Evolutionary conservation across 2,329 filamentous ascomycete genomes (phyloP).

Genomic region (Aspergillus piperis): DNA sequence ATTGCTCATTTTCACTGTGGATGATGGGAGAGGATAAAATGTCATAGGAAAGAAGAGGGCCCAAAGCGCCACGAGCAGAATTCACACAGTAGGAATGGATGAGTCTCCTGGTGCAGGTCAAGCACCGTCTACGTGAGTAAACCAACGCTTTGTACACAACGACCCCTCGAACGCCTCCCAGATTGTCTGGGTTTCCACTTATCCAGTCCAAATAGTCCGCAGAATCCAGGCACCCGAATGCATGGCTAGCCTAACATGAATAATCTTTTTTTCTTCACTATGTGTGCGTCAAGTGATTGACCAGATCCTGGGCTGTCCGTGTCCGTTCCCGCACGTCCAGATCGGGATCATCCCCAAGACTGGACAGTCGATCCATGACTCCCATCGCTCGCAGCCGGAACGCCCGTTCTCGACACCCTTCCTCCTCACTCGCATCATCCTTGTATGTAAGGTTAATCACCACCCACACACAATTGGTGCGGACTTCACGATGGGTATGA

Average conservation of each 20-base stretch:
- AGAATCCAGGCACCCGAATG: conserved; percentile 2
- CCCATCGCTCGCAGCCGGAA: conserved; percentile 70
- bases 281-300: conserved; percentile 47
- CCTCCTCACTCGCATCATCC: conserved; percentile 70
- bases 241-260: neutral
- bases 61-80: too few species aligned
- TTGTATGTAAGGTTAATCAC: conserved; percentile 83
- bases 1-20: neutral
- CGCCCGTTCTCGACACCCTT: conserved; percentile 67
- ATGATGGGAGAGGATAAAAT: neutral
- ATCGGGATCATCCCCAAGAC: conserved; percentile 68
- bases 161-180: neutral
- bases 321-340: conserved; percentile 81
- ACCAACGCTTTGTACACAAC: neutral
- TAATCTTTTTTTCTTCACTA: conserved; percentile 13
- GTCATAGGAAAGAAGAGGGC: too few species aligned
- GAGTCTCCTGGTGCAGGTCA: neutral
- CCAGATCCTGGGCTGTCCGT: conserved; percentile 74
- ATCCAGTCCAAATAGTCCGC: conserved; percentile 3
- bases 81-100: too few species aligned
- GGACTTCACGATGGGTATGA: conserved; percentile 71
- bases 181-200: neutral
- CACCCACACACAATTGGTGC: conserved; percentile 77
- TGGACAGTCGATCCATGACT: conserved; percentile 66
- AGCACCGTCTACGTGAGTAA: neutral